These are phyloP conservation scores for Myxozyma kluyveri DNA, from an alignment of 805 yeast genomes.

Conservation along the genomic window DNA sequence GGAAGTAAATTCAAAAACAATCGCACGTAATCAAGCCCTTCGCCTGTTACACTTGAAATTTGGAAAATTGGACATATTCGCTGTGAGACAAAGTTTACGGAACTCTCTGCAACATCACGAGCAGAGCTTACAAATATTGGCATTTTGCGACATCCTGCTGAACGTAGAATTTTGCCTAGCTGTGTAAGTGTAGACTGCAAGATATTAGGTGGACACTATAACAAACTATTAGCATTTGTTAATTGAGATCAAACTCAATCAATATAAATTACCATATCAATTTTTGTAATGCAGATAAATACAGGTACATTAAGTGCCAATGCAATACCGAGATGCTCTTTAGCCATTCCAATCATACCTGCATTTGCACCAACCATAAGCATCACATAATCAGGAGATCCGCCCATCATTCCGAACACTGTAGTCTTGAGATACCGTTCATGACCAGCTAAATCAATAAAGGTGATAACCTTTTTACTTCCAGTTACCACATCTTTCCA, in stretches of 20 bases:
- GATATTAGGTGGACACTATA: conserved; percentile 27
- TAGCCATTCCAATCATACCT: conserved; percentile 31
- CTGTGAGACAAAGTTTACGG: conserved; percentile 24
- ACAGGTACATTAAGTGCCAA: conserved; percentile 28
- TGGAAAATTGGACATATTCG: conserved; percentile 30
- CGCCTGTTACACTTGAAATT: conserved; percentile 28
- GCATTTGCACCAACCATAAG: conserved; percentile 32
- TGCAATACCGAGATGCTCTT: conserved; percentile 30
- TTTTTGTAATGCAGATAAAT: conserved; percentile 27
- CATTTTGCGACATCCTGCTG: conserved; percentile 29
- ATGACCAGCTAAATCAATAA: conserved; percentile 31
- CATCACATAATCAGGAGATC: conserved; percentile 30
- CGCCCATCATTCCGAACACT: conserved; percentile 30
- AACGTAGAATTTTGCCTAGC: conserved; percentile 25
- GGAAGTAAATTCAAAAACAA: conserved; percentile 26
- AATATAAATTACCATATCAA: conserved; percentile 24
- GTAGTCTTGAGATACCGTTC: conserved; percentile 30
- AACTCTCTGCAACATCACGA: conserved; percentile 26
- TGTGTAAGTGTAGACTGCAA: conserved; percentile 24
- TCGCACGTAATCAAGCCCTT: conserved; percentile 27
- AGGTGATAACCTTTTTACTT: conserved; percentile 27
- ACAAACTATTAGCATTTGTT: background rate
- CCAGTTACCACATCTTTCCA: conserved; percentile 28
- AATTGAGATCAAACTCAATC: background rate
- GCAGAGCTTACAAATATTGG: conserved; percentile 22